Percentiles rank a stretch among this genome's conserved stretches.
These are phyloP conservation scores for Podospora fimiseda DNA, from an alignment of 495 filamentous ascomycete species.

Conservation along the genomic window DNA sequence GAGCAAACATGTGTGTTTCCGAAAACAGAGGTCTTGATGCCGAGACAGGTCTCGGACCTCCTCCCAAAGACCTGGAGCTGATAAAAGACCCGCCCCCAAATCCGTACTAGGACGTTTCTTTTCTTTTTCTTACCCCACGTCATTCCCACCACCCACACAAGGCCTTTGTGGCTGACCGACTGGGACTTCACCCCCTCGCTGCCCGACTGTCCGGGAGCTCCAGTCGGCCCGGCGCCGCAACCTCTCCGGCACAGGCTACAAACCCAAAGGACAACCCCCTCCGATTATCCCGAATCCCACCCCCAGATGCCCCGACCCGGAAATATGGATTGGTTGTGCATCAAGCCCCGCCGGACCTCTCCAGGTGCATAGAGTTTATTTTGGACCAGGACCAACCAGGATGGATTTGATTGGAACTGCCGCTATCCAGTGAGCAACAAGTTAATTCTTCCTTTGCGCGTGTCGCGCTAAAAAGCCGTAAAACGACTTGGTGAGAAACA, in stretches of 20 bases:
- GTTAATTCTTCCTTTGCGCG: neutral
- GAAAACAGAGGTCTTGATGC: slow-evolving; percentile 3
- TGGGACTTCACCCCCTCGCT: no score
- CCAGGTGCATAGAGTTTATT: neutral
- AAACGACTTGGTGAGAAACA: neutral
- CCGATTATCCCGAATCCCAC: neutral
- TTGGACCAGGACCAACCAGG: neutral
- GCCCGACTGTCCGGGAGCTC: no score
- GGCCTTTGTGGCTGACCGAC: neutral
- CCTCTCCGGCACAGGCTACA: neutral
- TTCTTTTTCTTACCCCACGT: slow-evolving; percentile 7
- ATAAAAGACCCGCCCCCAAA: slow-evolving; percentile 8
- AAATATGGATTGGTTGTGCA: neutral
- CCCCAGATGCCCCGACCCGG: neutral
- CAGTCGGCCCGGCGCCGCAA: neutral
- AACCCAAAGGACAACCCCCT: neutral
- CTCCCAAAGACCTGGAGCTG: neutral
- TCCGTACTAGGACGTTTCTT: neutral
- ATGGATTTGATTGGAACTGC: neutral
- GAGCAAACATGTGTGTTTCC: slow-evolving; percentile 6
- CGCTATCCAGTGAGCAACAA: neutral
- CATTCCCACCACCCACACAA: neutral
- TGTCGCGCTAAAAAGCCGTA: no score
- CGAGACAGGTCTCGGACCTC: slow-evolving; percentile 1
- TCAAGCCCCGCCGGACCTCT: neutral